These are phyloP conservation scores for Theobroma cacao DNA, from an alignment of 345 rosid species.

Conservation along the genomic window DNA sequence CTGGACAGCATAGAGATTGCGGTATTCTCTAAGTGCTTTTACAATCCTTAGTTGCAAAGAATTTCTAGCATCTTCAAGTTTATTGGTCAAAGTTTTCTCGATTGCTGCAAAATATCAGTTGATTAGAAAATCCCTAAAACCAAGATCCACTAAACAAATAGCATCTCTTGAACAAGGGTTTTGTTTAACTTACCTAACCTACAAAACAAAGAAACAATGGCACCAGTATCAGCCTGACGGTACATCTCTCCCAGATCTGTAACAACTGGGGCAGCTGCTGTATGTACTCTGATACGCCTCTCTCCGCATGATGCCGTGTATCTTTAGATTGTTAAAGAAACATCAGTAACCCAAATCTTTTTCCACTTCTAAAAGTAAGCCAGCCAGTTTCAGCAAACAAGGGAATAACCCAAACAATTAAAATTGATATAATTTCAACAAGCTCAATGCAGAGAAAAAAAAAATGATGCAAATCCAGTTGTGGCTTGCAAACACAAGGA, in stretches of 20 bases:
- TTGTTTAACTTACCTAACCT: constrained; percentile 65
- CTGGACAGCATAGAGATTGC: constrained; percentile 87
- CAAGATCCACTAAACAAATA: constrained; percentile 16
- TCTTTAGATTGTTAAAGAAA: constrained; percentile 64
- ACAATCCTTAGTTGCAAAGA: constrained; percentile 75
- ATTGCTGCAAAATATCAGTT: constrained; percentile 61
- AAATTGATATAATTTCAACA: neutral
- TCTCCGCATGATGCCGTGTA: constrained; percentile 99
- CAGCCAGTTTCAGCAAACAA: constrained; percentile 5
- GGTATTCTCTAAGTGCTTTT: constrained; percentile 88
- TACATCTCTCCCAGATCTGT: constrained; percentile 96
- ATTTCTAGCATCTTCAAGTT: constrained; percentile 92
- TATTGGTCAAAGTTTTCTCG: constrained; percentile 79
- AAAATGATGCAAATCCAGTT: no score
- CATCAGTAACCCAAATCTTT: neutral
- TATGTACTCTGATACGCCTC: constrained; percentile 98
- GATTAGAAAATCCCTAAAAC: constrained; percentile 17
- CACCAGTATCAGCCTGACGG: constrained; percentile 88
- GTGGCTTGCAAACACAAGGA: no score
- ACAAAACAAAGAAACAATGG: constrained; percentile 76
- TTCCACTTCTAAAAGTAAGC: neutral
- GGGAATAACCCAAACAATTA: neutral
- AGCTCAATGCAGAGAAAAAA: no score
- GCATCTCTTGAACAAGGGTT: constrained; percentile 3
- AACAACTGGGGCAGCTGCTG: constrained; percentile 87